Percentiles rank a stretch among this genome's conserved stretches.
Conservation (phyloP, 805 yeast genomes). For the Yarrowia yakushimensis region DNA sequence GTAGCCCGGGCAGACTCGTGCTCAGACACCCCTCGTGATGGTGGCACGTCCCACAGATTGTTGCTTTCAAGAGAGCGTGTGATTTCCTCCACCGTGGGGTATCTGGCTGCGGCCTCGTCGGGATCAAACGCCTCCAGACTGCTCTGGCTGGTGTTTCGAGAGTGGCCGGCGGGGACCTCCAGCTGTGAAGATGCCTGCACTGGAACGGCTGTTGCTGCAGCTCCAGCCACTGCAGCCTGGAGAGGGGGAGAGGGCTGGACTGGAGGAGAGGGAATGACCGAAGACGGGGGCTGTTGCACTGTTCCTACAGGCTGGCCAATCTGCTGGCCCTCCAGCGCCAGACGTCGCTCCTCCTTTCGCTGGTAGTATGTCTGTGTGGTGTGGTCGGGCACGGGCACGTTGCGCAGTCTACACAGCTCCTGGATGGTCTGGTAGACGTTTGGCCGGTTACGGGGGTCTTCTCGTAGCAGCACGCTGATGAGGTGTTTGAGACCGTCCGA, state of each 20-base stretch:
- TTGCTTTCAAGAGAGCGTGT: conserved; percentile 29
- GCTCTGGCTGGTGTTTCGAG: conserved; percentile 8
- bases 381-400: conserved; percentile 47
- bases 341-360: conserved; percentile 5
- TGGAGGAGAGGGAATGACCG: conserved; percentile 28
- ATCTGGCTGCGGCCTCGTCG: conserved; percentile 33
- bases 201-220: background rate
- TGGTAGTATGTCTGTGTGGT: conserved; percentile 37
- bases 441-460: conserved; percentile 78
- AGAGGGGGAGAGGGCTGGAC: conserved; percentile 8
- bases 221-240: background rate
- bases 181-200: background rate
- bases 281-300: conserved; percentile 25
- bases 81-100: conserved; percentile 40
- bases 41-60: conserved; percentile 17
- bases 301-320: background rate
- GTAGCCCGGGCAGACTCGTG: conserved; percentile 11
- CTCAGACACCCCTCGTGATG: conserved; percentile 17
- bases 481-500: conserved; percentile 70
- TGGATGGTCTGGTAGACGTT: conserved; percentile 75
- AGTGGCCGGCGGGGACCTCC: background rate
- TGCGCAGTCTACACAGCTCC: conserved; percentile 60
- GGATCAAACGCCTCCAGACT: conserved; percentile 24
- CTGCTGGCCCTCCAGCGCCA: background rate
- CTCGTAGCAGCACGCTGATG: conserved; percentile 75